These are phyloP conservation scores for Cantharellus cinnabarinus DNA, from an alignment of 768 basidiomycete species.

Conservation along the genomic window DNA sequence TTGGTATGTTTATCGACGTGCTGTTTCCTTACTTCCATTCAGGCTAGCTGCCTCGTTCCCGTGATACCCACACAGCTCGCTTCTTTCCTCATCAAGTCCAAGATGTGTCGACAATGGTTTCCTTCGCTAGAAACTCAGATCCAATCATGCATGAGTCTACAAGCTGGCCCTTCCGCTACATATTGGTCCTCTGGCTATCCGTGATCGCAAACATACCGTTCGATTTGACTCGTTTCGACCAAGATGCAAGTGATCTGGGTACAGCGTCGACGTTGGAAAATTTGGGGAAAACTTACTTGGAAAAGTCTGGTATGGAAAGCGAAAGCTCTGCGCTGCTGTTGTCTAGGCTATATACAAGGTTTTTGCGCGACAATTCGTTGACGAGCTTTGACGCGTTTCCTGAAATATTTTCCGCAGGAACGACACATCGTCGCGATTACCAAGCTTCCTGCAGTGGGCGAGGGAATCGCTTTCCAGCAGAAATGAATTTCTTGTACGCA, in stretches of 20 bases:
- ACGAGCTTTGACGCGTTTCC: no score
- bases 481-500: not conserved
- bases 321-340: constrained; percentile 68
- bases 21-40: not conserved
- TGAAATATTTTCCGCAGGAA: not conserved
- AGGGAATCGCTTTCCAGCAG: not conserved
- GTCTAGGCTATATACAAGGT: constrained; percentile 60
- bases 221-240: constrained; percentile 65
- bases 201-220: constrained; percentile 90
- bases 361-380: no score
- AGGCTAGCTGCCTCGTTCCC: not conserved
- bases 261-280: constrained; percentile 39
- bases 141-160: constrained; percentile 22
- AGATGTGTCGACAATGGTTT: constrained; percentile 56
- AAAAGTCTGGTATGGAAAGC: constrained; percentile 61
- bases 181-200: constrained; percentile 80
- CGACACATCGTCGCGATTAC: not conserved
- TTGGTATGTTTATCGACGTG: constrained; percentile 35
- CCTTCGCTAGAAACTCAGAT: constrained; percentile 33
- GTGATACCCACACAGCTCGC: constrained; percentile 33
- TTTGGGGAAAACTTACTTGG: constrained; percentile 36
- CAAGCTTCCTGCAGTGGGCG: not conserved
- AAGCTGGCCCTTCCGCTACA: constrained; percentile 70
- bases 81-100: constrained; percentile 86
- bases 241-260: constrained; percentile 21